Evolutionary conservation across 768 basidiomycete species (phyloP).

Genomic region (Imleria badia): DNA sequence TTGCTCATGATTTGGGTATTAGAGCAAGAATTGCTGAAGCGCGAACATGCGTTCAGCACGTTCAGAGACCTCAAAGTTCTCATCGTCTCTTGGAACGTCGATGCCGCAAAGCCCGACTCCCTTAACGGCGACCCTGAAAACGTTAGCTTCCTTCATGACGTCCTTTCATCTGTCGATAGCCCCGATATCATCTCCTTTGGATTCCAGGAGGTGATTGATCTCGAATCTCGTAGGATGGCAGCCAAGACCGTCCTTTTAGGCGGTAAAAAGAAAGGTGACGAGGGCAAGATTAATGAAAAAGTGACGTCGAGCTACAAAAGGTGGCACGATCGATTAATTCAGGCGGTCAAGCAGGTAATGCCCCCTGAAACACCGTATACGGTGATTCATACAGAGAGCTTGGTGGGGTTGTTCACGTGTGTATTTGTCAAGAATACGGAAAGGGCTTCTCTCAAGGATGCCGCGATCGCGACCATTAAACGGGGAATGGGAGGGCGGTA

Average conservation of each 20-base stretch:
- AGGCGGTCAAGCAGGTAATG: conserved; percentile 73
- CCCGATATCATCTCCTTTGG: conserved; percentile 94
- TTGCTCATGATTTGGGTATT: conserved; percentile 30
- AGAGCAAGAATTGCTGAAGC: conserved; percentile 75
- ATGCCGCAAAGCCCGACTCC: conserved; percentile 79
- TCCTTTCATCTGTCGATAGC: conserved; percentile 63
- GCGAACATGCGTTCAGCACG: conserved; percentile 73
- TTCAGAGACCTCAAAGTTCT: conserved; percentile 79
- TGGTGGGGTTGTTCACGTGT: conserved; percentile 84
- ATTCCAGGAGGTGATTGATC: conserved; percentile 94
- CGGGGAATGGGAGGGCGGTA: conserved; percentile 91
- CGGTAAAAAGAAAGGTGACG: conserved; percentile 60
- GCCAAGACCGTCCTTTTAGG: conserved; percentile 89
- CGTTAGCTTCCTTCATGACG: conserved; percentile 75
- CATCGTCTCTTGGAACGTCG: conserved; percentile 90
- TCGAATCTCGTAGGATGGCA: conserved; percentile 89
- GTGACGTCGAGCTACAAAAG: conserved; percentile 84
- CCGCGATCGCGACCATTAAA: conserved; percentile 81
- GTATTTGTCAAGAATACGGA: conserved; percentile 73
- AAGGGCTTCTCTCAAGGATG: conserved; percentile 58
- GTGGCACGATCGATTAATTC: conserved; percentile 81
- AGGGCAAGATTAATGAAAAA: conserved; percentile 61
- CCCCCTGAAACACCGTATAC: conserved; percentile 74
- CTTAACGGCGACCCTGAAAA: conserved; percentile 70
- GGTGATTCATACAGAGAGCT: conserved; percentile 79